Evolutionary conservation across 2,329 filamentous ascomycete species (phyloP).

Genomic region (Aspergillus candidus): DNA sequence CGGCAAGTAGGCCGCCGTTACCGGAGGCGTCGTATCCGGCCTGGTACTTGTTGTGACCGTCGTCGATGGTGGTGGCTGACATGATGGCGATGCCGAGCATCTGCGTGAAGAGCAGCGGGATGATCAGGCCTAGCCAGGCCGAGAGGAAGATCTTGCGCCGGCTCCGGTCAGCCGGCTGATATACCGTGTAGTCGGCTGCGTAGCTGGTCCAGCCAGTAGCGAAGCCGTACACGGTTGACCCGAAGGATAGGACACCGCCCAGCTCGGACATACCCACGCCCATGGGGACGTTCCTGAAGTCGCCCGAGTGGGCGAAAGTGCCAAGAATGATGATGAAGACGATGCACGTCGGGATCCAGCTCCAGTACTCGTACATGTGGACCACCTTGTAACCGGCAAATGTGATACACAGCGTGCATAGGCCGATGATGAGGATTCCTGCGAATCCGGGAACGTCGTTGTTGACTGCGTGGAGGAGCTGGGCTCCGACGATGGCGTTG

Average conservation of each 20-base stretch:
- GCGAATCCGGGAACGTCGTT: conserved; percentile 62
- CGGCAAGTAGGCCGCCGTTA: conserved; percentile 61
- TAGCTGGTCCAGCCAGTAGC: conserved; percentile 68
- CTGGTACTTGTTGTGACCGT: conserved; percentile 49
- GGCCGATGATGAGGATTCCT: conserved; percentile 67
- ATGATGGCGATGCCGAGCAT: conserved; percentile 66
- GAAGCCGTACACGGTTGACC: conserved; percentile 61
- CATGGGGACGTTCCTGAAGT: conserved; percentile 60
- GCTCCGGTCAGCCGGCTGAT: conserved; percentile 60
- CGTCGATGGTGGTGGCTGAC: conserved; percentile 55
- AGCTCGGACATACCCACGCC: conserved; percentile 53
- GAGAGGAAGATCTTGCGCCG: conserved; percentile 60
- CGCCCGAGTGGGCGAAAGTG: conserved; percentile 60
- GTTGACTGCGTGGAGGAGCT: conserved; percentile 71
- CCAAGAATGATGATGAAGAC: conserved; percentile 68
- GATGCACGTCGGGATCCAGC: conserved; percentile 66
- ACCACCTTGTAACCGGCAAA: conserved; percentile 71
- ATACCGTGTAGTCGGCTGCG: conserved; percentile 74
- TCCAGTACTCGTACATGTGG: conserved; percentile 69
- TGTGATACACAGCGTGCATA: conserved; percentile 63
- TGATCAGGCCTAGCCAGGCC: conserved; percentile 62
- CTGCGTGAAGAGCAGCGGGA: conserved; percentile 68
- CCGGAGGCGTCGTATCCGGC: conserved; percentile 51
- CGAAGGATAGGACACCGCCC: conserved; percentile 58
- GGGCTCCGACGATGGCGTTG: conserved; percentile 73